Evolutionary conservation across 148 eudicot genomes (phyloP).

Genomic region (Hydrangea macrophylla): DNA sequence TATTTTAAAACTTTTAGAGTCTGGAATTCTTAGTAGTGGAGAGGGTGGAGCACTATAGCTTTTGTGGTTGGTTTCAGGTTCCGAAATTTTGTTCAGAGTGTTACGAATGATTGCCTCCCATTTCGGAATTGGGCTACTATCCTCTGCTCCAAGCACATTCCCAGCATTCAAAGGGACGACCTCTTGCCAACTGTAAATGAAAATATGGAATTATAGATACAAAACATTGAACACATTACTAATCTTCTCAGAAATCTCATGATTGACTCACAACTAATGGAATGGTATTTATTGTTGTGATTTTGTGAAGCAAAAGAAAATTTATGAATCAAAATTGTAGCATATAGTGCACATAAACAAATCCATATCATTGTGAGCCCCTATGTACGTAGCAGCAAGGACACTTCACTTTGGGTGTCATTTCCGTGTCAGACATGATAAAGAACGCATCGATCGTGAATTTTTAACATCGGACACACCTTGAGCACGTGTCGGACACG

Average conservation of each 20-base stretch:
- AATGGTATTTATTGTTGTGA: no score
- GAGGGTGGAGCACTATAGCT: conserved; percentile 84
- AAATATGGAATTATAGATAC: not conserved
- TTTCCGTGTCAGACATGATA: no score
- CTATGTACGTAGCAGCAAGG: no score
- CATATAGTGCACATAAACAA: no score
- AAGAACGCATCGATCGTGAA: no score
- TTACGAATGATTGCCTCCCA: conserved; percentile 77
- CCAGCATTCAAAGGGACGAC: conserved; percentile 90
- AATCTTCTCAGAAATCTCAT: not conserved
- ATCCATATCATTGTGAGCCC: no score
- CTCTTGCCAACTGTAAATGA: conserved; percentile 71
- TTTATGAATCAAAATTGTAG: no score
- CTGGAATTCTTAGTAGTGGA: conserved; percentile 52
- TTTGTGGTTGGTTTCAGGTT: conserved; percentile 42
- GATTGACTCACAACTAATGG: no score
- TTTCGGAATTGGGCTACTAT: conserved; percentile 60
- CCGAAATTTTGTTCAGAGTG: conserved; percentile 56
- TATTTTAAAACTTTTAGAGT: conserved; percentile 18
- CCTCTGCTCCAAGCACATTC: conserved; percentile 85
- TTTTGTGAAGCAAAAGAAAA: no score
- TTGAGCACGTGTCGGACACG: no score
- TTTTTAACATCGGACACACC: no score
- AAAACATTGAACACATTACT: not conserved
- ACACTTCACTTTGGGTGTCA: no score